Conservation (phyloP, 2,329 filamentous ascomycete species). For the Alternaria novae-zelandiae region DNA sequence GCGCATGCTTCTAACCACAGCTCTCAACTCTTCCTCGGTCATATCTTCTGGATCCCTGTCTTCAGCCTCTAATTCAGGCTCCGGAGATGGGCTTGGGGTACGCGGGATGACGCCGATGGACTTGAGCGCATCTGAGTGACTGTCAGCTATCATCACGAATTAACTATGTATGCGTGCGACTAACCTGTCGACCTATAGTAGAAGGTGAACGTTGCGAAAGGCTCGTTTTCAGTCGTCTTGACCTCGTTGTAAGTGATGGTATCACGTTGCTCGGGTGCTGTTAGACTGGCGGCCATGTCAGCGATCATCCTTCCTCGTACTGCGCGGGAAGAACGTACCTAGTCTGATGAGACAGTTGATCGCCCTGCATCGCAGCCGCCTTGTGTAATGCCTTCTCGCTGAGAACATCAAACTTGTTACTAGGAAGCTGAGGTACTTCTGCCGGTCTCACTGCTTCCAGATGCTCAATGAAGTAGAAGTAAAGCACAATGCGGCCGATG, state of each 20-base stretch:
- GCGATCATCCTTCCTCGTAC: too few relatives aligned
- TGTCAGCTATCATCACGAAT: not conserved
- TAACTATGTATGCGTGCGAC: not conserved
- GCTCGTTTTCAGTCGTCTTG: not conserved
- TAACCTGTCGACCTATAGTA: not conserved
- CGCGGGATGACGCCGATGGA: not conserved
- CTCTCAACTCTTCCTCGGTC: not conserved
- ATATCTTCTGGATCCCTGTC: not conserved
- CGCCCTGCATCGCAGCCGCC: not conserved
- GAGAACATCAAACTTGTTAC: not conserved
- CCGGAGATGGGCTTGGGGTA: not conserved
- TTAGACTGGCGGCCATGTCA: not conserved
- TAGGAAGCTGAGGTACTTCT: not conserved
- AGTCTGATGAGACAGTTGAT: not conserved
- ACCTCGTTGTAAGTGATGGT: not conserved
- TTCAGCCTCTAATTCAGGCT: not conserved
- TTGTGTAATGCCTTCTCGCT: not conserved
- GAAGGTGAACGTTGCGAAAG: not conserved
- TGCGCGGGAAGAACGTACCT: not conserved
- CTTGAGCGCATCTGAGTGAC: not conserved
- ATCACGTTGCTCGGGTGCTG: not conserved
- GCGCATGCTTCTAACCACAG: not conserved
- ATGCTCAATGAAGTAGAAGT: conserved; percentile 3
- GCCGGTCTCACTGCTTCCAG: not conserved
- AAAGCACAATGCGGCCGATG: not conserved